Evolutionary conservation across 139 green algal genomes (phyloP).

Genomic region (Chlorella sp.): DNA sequence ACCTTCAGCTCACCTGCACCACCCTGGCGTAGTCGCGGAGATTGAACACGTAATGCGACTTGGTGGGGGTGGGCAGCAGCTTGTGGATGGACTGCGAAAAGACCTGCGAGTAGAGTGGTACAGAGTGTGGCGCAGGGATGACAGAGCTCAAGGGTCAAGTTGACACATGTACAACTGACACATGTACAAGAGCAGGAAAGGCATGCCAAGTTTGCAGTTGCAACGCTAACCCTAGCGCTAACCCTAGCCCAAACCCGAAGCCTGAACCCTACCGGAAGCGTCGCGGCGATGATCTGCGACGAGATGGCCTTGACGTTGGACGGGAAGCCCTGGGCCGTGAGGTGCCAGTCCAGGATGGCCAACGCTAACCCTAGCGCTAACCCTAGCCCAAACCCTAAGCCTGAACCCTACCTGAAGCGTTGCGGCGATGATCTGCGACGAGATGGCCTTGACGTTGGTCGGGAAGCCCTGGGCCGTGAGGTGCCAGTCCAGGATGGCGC

Average conservation of each 20-base stretch:
- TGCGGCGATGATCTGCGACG: constrained; percentile 19
- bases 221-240: no score
- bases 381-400: no score
- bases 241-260: no score
- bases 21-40: constrained; percentile 72
- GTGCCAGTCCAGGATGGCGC: constrained; percentile 72
- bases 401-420: constrained; percentile 69
- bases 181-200: no score
- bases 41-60: constrained; percentile 84
- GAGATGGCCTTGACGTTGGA: not conserved
- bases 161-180: no score
- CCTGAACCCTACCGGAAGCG: constrained; percentile 62
- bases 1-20: constrained; percentile 46
- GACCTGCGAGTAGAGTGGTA: no score
- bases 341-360: constrained; percentile 74
- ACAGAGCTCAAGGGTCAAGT: no score
- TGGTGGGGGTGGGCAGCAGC: constrained; percentile 70
- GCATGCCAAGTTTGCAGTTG: no score
- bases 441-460: not conserved
- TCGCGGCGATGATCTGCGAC: constrained; percentile 30
- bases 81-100: constrained; percentile 48
- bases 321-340: constrained; percentile 15
- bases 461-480: constrained; percentile 16
- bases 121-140: no score
- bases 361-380: no score